Evolutionary conservation across 2,329 filamentous ascomycete species (phyloP).

Genomic region (Alternaria ethzedia): DNA sequence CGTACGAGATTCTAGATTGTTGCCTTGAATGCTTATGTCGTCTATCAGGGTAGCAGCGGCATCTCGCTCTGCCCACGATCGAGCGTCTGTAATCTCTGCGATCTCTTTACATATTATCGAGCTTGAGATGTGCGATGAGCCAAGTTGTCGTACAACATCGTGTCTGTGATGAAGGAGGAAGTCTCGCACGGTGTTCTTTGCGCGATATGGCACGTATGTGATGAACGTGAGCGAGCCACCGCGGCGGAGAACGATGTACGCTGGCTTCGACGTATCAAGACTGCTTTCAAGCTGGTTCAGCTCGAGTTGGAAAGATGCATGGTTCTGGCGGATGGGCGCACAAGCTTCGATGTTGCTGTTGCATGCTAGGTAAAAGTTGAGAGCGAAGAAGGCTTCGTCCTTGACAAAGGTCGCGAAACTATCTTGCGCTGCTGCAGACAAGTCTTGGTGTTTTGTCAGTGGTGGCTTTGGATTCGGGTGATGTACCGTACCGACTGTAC

Average conservation of each 20-base stretch:
- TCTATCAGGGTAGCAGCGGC: not conserved
- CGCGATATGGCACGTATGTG: slow-evolving; percentile 31
- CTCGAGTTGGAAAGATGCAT: slow-evolving; percentile 14
- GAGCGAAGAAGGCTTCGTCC: not conserved
- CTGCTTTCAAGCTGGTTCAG: slow-evolving; percentile 25
- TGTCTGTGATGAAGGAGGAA: slow-evolving; percentile 20
- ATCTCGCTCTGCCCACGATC: slow-evolving; percentile 36
- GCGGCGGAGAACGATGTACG: slow-evolving; percentile 31
- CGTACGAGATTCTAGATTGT: not conserved
- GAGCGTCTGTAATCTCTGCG: slow-evolving; percentile 31
- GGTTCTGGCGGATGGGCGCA: not conserved
- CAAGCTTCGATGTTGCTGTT: not conserved
- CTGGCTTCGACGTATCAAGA: slow-evolving; percentile 17
- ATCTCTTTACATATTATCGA: slow-evolving; percentile 37
- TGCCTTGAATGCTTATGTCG: not conserved
- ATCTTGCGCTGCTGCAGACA: not conserved
- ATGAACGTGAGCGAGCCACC: slow-evolving; percentile 19
- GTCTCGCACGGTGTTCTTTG: slow-evolving; percentile 8
- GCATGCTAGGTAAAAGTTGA: not conserved
- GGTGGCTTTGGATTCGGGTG: not conserved
- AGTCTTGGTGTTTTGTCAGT: not conserved
- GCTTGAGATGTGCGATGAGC: slow-evolving; percentile 16
- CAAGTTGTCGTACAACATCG: slow-evolving; percentile 19
- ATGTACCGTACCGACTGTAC: not conserved
- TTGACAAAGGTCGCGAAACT: not conserved